phyloP scores from a whole-genome alignment of 345 rosid species.

The Tarenaya hassleriana region DNA sequence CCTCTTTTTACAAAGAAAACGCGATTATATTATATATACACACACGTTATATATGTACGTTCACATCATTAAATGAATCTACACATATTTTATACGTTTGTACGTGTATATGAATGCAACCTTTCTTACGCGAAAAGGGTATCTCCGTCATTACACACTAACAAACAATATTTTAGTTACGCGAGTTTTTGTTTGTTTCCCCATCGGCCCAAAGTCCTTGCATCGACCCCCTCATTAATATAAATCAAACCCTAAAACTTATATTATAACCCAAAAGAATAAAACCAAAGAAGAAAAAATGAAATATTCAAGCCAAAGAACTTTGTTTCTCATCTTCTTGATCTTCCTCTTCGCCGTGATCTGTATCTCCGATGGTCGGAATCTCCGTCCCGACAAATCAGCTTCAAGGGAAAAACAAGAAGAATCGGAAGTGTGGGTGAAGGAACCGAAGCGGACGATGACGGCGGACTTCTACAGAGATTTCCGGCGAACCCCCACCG shows the following conservation, averaged over 20 bases:
- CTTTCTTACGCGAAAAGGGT: no score
- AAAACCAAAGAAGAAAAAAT: conserved; percentile 4
- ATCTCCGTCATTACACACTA: no score
- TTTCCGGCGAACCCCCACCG: conserved; percentile 2
- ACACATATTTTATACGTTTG: no score
- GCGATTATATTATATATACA: neutral
- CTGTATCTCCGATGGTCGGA: conserved; percentile 7
- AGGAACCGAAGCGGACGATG: neutral
- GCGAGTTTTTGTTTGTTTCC: neutral
- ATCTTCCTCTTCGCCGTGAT: conserved; percentile 10
- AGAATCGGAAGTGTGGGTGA: neutral
- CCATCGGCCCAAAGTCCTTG: conserved; percentile 16
- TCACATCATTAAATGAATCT: no score
- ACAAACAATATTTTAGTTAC: neutral
- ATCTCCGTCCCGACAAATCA: neutral
- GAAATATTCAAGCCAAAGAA: conserved; percentile 18
- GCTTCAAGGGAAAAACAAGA: no score
- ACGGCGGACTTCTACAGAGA: conserved; percentile 12
- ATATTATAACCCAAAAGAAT: neutral
- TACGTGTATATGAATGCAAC: no score
- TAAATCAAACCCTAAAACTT: conserved; percentile 8
- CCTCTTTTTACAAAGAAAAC: neutral
- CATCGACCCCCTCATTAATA: conserved; percentile 10
- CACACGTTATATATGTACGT: no score
- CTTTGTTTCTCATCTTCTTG: conserved; percentile 12